Percentiles rank a stretch among this genome's conserved stretches.
These are phyloP conservation scores for Nakazawaea ishiwadae DNA, from an alignment of 805 yeast genomes.

Conservation along the genomic window DNA sequence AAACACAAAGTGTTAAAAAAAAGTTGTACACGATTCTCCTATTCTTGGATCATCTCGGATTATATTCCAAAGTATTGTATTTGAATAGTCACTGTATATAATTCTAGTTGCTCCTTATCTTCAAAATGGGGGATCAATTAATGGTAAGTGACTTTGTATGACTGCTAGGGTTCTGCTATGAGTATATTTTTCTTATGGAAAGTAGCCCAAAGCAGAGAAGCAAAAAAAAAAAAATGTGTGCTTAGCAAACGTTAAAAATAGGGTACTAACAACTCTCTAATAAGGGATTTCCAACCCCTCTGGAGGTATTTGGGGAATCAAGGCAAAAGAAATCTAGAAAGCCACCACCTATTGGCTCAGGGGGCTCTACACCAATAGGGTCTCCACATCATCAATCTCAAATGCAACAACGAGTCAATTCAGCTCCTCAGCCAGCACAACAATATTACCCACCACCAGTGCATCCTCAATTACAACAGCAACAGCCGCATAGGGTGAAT, in stretches of 20 bases:
- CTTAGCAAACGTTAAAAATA: background rate
- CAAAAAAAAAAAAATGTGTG: background rate
- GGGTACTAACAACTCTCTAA: slow-evolving; percentile 1
- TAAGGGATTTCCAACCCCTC: slow-evolving; percentile 12
- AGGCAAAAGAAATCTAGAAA: slow-evolving; percentile 15
- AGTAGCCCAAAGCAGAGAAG: too few relatives aligned
- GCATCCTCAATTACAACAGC: slow-evolving; percentile 6
- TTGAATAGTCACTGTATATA: too few relatives aligned
- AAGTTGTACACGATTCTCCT: too few relatives aligned
- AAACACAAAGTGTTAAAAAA: too few relatives aligned
- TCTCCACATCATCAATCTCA: slow-evolving; percentile 17
- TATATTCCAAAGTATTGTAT: too few relatives aligned
- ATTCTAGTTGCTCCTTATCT: too few relatives aligned
- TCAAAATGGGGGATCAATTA: slow-evolving; percentile 8
- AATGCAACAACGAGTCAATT: slow-evolving; percentile 14
- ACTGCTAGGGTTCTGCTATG: background rate
- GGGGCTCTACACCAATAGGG: slow-evolving; percentile 5
- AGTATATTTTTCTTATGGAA: background rate
- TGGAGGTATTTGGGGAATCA: slow-evolving; percentile 15
- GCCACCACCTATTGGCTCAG: slow-evolving; percentile 15
- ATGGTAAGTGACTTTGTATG: slow-evolving; percentile 7
- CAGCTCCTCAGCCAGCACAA: slow-evolving; percentile 6
- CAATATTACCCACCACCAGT: background rate
- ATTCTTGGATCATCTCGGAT: too few relatives aligned
- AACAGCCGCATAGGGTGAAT: slow-evolving; percentile 13